These are phyloP conservation scores for Phytophthora sansomeana DNA, from an alignment of 352 stramenopile genomes.

Conservation along the genomic window DNA sequence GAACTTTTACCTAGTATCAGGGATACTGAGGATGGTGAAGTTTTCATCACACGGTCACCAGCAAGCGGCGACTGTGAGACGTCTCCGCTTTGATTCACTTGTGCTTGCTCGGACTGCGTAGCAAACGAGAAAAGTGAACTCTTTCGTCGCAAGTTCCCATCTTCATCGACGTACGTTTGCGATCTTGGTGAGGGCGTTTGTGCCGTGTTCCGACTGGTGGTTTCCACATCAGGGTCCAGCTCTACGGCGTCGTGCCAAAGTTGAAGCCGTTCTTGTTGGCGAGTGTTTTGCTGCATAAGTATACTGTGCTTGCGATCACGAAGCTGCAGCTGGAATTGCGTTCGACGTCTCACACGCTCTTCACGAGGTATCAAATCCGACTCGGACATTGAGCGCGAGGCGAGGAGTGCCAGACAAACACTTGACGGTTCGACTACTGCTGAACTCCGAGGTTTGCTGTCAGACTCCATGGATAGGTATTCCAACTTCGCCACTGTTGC, in stretches of 20 bases:
- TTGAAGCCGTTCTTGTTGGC: conserved; percentile 34
- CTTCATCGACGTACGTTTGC: conserved; percentile 37
- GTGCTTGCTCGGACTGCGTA: neutral
- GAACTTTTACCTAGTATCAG: neutral
- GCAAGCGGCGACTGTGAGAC: neutral
- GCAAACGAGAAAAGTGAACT: neutral
- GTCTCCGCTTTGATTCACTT: neutral
- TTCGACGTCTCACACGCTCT: conserved; percentile 31
- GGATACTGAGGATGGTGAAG: neutral
- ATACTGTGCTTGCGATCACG: conserved; percentile 37
- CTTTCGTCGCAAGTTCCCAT: conserved; percentile 50
- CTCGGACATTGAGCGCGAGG: neutral
- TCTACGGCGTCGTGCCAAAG: conserved; percentile 43
- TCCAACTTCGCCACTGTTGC: conserved; percentile 23
- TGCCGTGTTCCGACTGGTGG: conserved; percentile 34
- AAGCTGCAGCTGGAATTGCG: conserved; percentile 28
- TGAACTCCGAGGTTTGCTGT: conserved; percentile 3
- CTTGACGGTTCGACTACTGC: neutral
- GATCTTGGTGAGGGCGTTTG: conserved; percentile 37
- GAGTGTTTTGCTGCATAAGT: conserved; percentile 24
- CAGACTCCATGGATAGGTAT: neutral
- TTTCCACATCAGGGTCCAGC: conserved; percentile 40
- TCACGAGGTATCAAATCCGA: conserved; percentile 6
- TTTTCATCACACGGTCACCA: neutral
- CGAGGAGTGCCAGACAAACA: neutral